phyloP scores from a whole-genome alignment of 768 basidiomycete species.

The Obba rivulosa region DNA sequence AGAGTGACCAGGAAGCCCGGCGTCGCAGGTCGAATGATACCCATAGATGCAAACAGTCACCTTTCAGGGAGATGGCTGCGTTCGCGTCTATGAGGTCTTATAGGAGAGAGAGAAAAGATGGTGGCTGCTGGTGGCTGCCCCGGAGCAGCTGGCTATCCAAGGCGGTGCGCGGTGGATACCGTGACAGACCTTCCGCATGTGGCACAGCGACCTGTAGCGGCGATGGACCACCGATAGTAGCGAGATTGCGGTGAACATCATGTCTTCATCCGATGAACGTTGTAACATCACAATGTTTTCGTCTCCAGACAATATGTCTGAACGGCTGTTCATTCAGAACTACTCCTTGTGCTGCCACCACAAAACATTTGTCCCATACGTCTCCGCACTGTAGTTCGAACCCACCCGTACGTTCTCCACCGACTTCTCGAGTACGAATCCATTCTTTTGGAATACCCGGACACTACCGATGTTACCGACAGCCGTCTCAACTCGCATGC shows the following conservation, averaged over 20 bases:
- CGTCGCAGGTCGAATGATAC: slow-evolving; percentile 74
- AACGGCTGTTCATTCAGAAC: too few species aligned
- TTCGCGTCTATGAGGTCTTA: too few species aligned
- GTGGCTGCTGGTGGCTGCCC: not conserved
- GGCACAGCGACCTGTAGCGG: not conserved
- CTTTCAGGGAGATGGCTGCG: too few species aligned
- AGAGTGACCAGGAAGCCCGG: slow-evolving; percentile 85
- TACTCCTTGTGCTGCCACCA: slow-evolving; percentile 15
- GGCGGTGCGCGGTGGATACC: slow-evolving; percentile 1
- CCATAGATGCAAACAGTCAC: slow-evolving; percentile 34
- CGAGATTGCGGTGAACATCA: too few species aligned
- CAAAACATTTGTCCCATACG: slow-evolving; percentile 17
- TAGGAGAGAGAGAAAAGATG: not conserved
- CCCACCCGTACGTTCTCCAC: slow-evolving; percentile 33
- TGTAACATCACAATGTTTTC: too few species aligned
- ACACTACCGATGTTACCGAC: slow-evolving; percentile 54
- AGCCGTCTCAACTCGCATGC: slow-evolving; percentile 40
- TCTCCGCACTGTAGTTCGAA: slow-evolving; percentile 29
- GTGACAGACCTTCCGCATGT: not conserved
- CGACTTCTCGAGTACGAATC: slow-evolving; percentile 39
- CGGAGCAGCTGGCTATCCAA: not conserved
- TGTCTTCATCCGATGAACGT: too few species aligned
- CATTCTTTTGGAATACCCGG: slow-evolving; percentile 64
- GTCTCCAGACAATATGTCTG: too few species aligned
- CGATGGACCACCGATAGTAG: too few species aligned